phyloP scores from a whole-genome alignment of 1,139 yeast species.

The Hemisphaericaspora subhashii region DNA sequence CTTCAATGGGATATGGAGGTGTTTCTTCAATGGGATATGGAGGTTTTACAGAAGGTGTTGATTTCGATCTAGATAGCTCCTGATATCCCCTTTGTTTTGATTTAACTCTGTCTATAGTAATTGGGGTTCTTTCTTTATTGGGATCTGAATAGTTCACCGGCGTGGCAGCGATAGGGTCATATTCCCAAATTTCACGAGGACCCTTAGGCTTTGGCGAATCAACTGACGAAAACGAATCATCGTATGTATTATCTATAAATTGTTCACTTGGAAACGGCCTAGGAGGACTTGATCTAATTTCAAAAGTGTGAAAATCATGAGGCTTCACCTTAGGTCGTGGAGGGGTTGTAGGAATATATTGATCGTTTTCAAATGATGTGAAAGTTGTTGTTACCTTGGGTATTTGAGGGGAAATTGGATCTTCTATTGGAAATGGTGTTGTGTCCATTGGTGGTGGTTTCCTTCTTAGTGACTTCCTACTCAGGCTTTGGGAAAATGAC shows the following conservation, averaged over 20 bases:
- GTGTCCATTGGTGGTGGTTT: constrained; percentile 26
- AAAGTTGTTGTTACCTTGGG: neutral
- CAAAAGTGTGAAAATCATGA: neutral
- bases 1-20: constrained; percentile 11
- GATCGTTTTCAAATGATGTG: neutral
- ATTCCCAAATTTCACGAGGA: constrained; percentile 41
- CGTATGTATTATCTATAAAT: constrained; percentile 15
- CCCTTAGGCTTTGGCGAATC: constrained; percentile 46
- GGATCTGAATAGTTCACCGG: neutral
- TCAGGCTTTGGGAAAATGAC: constrained; percentile 8
- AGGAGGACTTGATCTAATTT: neutral
- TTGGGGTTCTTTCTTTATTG: constrained; percentile 2
- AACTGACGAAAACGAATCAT: constrained; percentile 16
- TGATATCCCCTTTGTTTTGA: constrained; percentile 12
- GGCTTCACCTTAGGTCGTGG: neutral
- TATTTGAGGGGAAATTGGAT: neutral
- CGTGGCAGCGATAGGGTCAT: constrained; percentile 11
- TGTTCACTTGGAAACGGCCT: neutral
- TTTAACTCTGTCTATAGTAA: constrained; percentile 6
- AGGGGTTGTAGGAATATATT: neutral
- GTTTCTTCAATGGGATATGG: constrained; percentile 11
- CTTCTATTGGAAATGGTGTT: too few species aligned
- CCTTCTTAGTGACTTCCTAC: constrained; percentile 25
- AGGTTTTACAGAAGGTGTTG: constrained; percentile 5
- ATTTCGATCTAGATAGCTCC: constrained; percentile 14